A percentile compares a stretch with the other conserved stretches of the same genome.
Conservation (phyloP, 257 asterid species). For the Rehmannia glutinosa region DNA sequence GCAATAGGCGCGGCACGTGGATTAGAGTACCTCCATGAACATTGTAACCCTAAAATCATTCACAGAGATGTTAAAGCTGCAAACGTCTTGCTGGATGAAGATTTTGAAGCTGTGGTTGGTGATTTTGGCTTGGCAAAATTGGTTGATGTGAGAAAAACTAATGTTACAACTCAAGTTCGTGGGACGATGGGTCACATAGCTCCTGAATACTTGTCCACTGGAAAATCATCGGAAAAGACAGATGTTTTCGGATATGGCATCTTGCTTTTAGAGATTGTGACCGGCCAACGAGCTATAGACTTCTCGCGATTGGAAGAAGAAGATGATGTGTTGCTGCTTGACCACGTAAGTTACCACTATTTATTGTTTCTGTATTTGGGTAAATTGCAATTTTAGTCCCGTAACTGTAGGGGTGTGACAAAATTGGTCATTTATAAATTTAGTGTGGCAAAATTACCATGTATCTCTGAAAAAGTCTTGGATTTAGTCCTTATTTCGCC, state of each 20-base stretch:
- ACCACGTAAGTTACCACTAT: constrained; percentile 57
- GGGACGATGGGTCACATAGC: constrained; percentile 99
- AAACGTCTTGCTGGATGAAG: constrained; percentile 85
- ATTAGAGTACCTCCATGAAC: constrained; percentile 88
- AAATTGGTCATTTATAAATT: too few relatives aligned
- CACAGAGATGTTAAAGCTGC: constrained; percentile 99
- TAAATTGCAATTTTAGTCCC: too few relatives aligned
- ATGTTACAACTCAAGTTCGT: constrained; percentile 96
- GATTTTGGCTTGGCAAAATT: constrained; percentile 96
- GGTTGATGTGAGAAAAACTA: constrained; percentile 82
- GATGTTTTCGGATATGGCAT: constrained; percentile 98
- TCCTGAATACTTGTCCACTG: constrained; percentile 94
- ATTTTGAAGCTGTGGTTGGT: constrained; percentile 93
- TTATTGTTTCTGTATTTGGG: neutral
- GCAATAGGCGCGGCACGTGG: constrained; percentile 98
- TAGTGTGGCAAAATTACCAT: too few relatives aligned
- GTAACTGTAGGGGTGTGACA: too few relatives aligned
- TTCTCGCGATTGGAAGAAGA: constrained; percentile 96
- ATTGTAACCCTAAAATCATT: constrained; percentile 90
- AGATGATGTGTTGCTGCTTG: constrained; percentile 90
- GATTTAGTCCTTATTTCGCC: too few relatives aligned
- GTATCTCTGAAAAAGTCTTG: too few relatives aligned
- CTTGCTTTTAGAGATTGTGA: constrained; percentile 87
- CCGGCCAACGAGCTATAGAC: constrained; percentile 97
- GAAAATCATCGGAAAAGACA: constrained; percentile 90